Base-by-base conservation (phyloP, 1,139 yeast species). In the Kodamaea sp. region DNA sequence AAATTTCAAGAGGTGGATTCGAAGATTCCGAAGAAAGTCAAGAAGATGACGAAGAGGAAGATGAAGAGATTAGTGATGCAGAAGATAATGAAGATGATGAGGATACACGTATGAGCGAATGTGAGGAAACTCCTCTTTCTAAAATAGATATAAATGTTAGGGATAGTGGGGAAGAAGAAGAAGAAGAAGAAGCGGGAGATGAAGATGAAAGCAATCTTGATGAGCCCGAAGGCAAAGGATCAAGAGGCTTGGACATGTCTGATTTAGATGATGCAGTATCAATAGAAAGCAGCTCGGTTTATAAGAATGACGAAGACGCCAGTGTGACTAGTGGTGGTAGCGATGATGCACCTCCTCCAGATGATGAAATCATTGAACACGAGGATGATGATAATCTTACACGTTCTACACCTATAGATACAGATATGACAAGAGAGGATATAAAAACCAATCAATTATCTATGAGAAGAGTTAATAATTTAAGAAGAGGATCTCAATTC, bases 141-240 rank as follows among this genome's bases (percentile, higher is more conserved):
- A 20, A 27, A 5, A 34, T 34, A 8, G 29, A 15, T 7, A 34
- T 34, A 3, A 24, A 32, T 11, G 32, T 35, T 6, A 33, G 30
- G 9, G 37, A 23, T 10, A 24, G 15, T 29, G 33, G 29, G 20
- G 29, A 28, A 7, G 30, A 46, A 36, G 59, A 50, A 35, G 47
- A 42, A 7, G 57, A 52, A 22, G 58, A 57, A 11, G 59, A 56
- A 2, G 11, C 15, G 11, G 33, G 36, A 8, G 49, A 46, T 24
- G 46, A 42, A 6, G 53, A 48, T 41, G 69, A 67, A 9, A 58
- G 67, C 35, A 62, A 62, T 37, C 45, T 60, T 50, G 55, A 58
- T 48, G 49, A 45, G 6, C 44, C 44, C 2, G 50, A 40, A 8
- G 48, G 49, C 20, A 47, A 42, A 31, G 39, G 43, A 4, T 31